Base-by-base conservation (phyloP, 805 yeast species). In the Saccharomycopsis sp. region DNA sequence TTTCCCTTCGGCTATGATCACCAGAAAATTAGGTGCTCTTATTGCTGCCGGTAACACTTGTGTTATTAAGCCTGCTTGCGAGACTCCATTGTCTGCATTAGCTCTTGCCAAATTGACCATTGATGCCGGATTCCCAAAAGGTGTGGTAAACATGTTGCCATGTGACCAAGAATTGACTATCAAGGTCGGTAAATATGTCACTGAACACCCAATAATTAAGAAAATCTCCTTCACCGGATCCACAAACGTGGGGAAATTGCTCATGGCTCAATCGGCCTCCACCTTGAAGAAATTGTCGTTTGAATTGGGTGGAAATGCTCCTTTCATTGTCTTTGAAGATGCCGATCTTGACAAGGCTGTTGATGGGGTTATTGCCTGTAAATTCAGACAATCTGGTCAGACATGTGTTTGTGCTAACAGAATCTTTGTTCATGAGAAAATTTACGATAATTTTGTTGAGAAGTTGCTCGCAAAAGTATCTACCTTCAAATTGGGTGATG, bases 251-350 rank as follows among this genome's bases (percentile, higher is more conserved):
- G 94, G 94, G 41, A 84, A 82, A 69, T 67, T 84, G 34, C 76
- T 87, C 57, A 82, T 84, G 85, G 68, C 71, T 54, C 89, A 85
- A 68, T 77, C 86, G 3, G 67, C 83, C 59, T 75, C 82, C 17
- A 79, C 88, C 1, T 74, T 87, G 65, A 87, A 87, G 75, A 87
- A 86, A 69, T 72, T 85, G 55, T 82, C 89, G 2, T 75, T 87
- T 68, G 93, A 87, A 71, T 77, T 87, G 50, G 93, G 94, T 41
- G 94, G 94, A 34, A 87, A 87, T 70, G 90, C 93, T 17, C 92
- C 94, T 2, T 81, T 86, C 64, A 79, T 87, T 58, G 84, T 87
- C 2, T 87, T 87, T 69, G 84, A 84, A 56, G 92, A 86, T 67
- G 90, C 89, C 9, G 82, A 85, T 62, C 64, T 87, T 20, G 86